Base-by-base conservation (phyloP, 1,284 basidiomycete species). In the Taiwanofungus camphoratus region DNA sequence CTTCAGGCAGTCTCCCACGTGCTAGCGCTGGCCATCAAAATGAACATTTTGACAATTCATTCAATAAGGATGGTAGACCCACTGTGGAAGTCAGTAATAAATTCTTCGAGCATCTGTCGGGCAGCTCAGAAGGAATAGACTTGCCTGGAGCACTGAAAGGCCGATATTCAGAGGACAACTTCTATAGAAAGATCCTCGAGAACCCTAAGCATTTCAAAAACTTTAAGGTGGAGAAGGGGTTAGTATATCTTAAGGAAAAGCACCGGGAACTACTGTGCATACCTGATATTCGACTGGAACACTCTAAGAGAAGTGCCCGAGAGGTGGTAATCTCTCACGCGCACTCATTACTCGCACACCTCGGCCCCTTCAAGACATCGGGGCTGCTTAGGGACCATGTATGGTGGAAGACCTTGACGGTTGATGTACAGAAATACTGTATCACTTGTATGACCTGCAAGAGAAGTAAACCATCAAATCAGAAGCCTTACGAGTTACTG, bases 341-440 rank as follows among this genome's bases (percentile, higher is more conserved):
- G 7, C 59, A 61, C 43, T 57, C 56, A 1, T 36, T 60, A 3
- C 44, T 61, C 3, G 57, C 57, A 2, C 59, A 61, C 38, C 45
- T 61, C 7, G 56, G 59, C 3, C 16, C 46, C 6, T 30, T 36
- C 13, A 61, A 58, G 34, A 61, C 59, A 1, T 20, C 51, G 7
- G 23, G 27, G 15, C 58, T 59, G 36, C 40, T 61, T 13, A 38
- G 48, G 9, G 50, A 55, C 30, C 42, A 59, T 23, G 54, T 60
- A 7, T 61, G 58, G 59, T 61, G 59, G 58, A 55, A 56, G 38
- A 36, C 44, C 3, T 51, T 60, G 42, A 43, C 42, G 0, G 19
- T 23, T 3, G 56, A 61, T 35, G 44, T 57, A 4, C 30, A 45
- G 6, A 41, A 37, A 5, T 62, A 40, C 29, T 61, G 58, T 36